These are phyloP conservation scores for Petasospora fabianii DNA, from an alignment of 1,139 yeast species.

Conservation along the genomic window DNA sequence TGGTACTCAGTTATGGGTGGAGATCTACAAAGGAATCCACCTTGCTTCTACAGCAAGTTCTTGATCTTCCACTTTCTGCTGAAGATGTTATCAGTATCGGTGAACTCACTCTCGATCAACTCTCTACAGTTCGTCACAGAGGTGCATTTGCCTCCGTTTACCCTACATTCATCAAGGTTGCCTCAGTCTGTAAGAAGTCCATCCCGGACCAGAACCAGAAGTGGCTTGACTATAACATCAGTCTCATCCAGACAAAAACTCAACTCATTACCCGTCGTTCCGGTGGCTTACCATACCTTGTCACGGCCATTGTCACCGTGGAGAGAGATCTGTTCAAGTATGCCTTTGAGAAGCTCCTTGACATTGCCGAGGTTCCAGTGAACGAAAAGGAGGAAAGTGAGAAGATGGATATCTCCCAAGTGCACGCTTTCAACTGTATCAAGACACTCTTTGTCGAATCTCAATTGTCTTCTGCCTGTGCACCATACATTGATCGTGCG, in stretches of 20 bases:
- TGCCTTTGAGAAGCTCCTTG: conserved; percentile 50
- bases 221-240: conserved; percentile 58
- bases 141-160: conserved; percentile 90
- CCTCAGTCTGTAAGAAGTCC: conserved; percentile 43
- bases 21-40: conserved; percentile 80
- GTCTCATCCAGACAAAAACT: conserved; percentile 49
- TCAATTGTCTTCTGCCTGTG: conserved; percentile 50
- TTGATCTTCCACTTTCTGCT: conserved; percentile 28
- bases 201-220: conserved; percentile 38
- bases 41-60: conserved; percentile 43
- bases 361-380: conserved; percentile 51
- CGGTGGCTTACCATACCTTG: conserved; percentile 81
- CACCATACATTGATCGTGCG: conserved; percentile 51
- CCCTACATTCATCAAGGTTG: conserved; percentile 68
- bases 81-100: conserved; percentile 41
- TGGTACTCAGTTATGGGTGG: conserved; percentile 77
- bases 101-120: conserved; percentile 56
- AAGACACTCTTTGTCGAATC: conserved; percentile 72
- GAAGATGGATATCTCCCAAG: conserved; percentile 78
- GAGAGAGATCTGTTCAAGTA: conserved; percentile 40
- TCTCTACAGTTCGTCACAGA: conserved; percentile 74
- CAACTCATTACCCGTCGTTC: conserved; percentile 83
- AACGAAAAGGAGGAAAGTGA: conserved; percentile 44
- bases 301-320: conserved; percentile 69
- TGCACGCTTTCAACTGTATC: conserved; percentile 87